These are phyloP conservation scores for Suillus subaureus DNA, from an alignment of 768 basidiomycete genomes.

Conservation along the genomic window DNA sequence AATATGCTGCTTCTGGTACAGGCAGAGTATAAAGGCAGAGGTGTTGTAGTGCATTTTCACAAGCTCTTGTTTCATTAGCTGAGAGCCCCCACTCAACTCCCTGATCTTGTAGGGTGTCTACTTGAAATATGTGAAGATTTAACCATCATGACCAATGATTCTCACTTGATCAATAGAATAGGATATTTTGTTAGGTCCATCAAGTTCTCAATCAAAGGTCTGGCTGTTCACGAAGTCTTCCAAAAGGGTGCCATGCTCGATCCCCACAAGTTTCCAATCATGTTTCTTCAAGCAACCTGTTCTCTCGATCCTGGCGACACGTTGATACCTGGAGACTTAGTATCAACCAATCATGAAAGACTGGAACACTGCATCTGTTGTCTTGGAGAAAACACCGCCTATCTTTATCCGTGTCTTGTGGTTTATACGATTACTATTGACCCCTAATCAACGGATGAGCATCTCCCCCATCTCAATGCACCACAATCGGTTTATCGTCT, in stretches of 20 bases:
- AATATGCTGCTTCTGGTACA: neutral
- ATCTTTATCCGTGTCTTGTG: neutral
- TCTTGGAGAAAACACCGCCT: neutral
- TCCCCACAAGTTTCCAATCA: neutral
- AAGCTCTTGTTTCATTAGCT: neutral
- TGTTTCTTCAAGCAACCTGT: neutral
- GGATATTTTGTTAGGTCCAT: neutral
- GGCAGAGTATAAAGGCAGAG: neutral
- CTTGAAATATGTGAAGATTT: neutral
- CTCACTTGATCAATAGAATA: no score
- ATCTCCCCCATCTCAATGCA: neutral
- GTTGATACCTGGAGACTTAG: neutral
- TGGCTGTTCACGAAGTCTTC: neutral
- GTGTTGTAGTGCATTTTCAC: neutral
- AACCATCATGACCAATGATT: neutral
- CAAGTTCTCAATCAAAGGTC: neutral
- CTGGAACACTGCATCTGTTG: neutral
- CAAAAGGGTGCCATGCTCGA: neutral
- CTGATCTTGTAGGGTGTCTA: neutral
- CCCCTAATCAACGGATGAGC: neutral
- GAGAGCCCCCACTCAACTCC: no score
- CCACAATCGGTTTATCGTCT: neutral
- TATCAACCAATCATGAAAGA: neutral
- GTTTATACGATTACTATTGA: neutral
- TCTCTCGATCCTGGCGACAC: neutral